Evolutionary conservation across 2,329 filamentous ascomycete genomes (phyloP).

Genomic region (Fusarium udum): DNA sequence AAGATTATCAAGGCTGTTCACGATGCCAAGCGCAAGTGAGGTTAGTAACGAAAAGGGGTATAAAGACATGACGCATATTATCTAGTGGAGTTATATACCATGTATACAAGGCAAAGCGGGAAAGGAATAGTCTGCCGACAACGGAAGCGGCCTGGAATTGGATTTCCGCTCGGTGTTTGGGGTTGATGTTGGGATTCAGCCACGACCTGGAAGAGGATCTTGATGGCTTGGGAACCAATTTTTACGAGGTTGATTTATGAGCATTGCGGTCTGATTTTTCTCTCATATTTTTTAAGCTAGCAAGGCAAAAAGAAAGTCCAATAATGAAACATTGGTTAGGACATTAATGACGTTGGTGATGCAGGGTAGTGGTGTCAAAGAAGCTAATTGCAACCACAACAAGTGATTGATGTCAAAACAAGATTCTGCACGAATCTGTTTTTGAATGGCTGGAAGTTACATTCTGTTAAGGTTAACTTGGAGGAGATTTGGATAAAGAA

Average conservation of each 20-base stretch:
- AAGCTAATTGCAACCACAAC: not conserved
- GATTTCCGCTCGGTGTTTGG: conserved; percentile 41
- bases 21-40: conserved; percentile 63
- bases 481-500: not conserved
- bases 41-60: not conserved
- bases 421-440: not conserved
- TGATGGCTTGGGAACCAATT: conserved; percentile 27
- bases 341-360: not conserved
- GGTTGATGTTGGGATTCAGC: conserved; percentile 36
- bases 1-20: conserved; percentile 89
- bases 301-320: conserved; percentile 24
- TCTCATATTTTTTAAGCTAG: conserved; percentile 6
- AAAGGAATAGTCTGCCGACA: conserved; percentile 21
- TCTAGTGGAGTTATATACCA: conserved; percentile 43
- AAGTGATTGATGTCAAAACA: not conserved
- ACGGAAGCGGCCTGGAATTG: conserved; percentile 4
- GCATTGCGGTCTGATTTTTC: conserved; percentile 35
- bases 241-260: conserved; percentile 35
- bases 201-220: conserved; percentile 34
- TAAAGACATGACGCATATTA: conserved; percentile 24
- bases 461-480: not conserved
- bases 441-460: not conserved
- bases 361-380: not conserved
- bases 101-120: conserved; percentile 38
- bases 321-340: conserved; percentile 14